Evolutionary conservation across 352 stramenopile species (phyloP).

Genomic region (Pythium monospermum): DNA sequence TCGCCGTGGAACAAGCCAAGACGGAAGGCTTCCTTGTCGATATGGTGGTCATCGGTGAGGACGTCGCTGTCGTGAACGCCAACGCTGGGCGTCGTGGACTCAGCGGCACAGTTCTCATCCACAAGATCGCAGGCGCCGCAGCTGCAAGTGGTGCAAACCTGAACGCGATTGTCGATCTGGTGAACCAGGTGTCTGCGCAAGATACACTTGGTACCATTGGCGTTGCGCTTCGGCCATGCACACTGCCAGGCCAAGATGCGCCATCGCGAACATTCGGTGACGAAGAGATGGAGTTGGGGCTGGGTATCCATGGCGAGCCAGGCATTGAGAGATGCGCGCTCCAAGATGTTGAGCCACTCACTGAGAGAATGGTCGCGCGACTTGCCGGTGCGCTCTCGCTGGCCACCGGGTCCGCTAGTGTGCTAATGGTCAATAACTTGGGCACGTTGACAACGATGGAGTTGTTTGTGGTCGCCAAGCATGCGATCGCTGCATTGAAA

Average conservation of each 20-base stretch:
- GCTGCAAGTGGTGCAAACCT: constrained; percentile 77
- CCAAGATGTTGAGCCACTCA: constrained; percentile 42
- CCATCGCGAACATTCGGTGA: constrained; percentile 54
- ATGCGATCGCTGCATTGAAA: constrained; percentile 59
- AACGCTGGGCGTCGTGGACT: constrained; percentile 96
- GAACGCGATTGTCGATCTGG: constrained; percentile 58
- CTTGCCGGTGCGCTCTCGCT: constrained; percentile 46
- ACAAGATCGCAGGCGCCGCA: constrained; percentile 94
- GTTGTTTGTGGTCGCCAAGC: constrained; percentile 91
- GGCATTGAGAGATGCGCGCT: constrained; percentile 62
- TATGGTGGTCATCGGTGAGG: constrained; percentile 97
- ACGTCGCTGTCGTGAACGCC: constrained; percentile 88
- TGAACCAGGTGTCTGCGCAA: constrained; percentile 51
- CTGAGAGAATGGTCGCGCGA: constrained; percentile 45
- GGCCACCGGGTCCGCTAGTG: constrained; percentile 27
- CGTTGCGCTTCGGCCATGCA: constrained; percentile 93
- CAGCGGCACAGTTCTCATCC: constrained; percentile 94
- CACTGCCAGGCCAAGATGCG: constrained; percentile 84
- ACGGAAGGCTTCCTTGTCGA: constrained; percentile 84
- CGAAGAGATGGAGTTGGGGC: constrained; percentile 89
- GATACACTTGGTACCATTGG: constrained; percentile 90
- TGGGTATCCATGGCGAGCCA: constrained; percentile 96
- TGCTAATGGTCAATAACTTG: constrained; percentile 96
- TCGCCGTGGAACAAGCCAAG: constrained; percentile 95
- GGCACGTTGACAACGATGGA: constrained; percentile 95